A percentile compares a stretch with the other conserved stretches of the same genome.
Evolutionary conservation across 441 rosid species (phyloP).

Genomic region (Viola pubescens): DNA sequence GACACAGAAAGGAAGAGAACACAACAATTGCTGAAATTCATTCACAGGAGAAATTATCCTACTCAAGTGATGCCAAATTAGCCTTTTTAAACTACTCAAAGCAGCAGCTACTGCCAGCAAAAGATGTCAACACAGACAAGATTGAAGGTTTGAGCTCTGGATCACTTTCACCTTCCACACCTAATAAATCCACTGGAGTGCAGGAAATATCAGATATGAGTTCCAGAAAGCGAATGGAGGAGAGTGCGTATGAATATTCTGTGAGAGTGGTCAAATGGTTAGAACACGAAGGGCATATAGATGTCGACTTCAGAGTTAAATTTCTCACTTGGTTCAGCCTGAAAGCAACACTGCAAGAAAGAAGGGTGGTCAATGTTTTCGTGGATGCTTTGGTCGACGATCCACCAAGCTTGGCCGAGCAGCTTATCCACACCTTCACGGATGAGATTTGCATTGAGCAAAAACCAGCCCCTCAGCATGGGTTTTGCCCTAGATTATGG

Average conservation of each 20-base stretch:
- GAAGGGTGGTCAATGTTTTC: slow-evolving; percentile 64
- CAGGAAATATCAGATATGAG: slow-evolving; percentile 37
- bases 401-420: slow-evolving; percentile 70
- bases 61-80: no score
- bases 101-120: slow-evolving; percentile 44
- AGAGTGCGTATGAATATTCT: slow-evolving; percentile 44
- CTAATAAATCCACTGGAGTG: slow-evolving; percentile 44
- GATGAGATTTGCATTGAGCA: slow-evolving; percentile 43
- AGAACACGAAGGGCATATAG: slow-evolving; percentile 68
- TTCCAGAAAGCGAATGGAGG: slow-evolving; percentile 33
- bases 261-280: slow-evolving; percentile 67
- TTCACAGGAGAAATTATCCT: no score
- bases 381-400: slow-evolving; percentile 63
- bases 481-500: slow-evolving; percentile 76
- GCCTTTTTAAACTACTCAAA: no score
- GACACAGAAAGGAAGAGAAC: no score
- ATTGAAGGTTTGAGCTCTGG: slow-evolving; percentile 20
- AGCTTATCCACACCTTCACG: slow-evolving; percentile 72
- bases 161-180: slow-evolving; percentile 35
- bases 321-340: slow-evolving; percentile 95
- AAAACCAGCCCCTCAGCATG: slow-evolving; percentile 39
- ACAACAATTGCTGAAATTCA: no score
- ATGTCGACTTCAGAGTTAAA: slow-evolving; percentile 72
- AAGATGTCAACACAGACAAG: slow-evolving; percentile 22
- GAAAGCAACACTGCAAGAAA: slow-evolving; percentile 69